Evolutionary conservation across 2,329 filamentous ascomycete species (phyloP).

Genomic region (Emmonsiellopsis sp.): DNA sequence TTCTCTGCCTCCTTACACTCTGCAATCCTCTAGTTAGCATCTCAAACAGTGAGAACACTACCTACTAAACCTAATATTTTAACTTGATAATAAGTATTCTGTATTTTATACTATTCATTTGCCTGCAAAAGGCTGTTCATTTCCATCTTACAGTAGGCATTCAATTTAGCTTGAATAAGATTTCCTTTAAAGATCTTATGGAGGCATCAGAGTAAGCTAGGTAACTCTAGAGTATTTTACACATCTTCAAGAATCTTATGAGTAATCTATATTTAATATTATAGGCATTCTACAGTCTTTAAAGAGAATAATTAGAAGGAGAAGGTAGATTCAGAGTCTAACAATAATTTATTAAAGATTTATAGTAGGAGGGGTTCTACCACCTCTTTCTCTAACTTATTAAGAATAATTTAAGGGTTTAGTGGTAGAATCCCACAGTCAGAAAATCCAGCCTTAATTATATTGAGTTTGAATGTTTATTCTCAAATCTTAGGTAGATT

Average conservation of each 20-base stretch:
- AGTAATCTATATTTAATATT: background rate
- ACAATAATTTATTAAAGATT: too few species aligned
- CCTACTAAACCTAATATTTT: background rate
- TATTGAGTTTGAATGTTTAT: too few species aligned
- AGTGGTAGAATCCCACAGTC: too few species aligned
- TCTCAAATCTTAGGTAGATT: too few species aligned
- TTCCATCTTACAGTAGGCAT: background rate
- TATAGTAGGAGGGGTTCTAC: too few species aligned
- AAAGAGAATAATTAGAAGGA: background rate
- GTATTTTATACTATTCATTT: background rate
- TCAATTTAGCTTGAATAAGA: background rate
- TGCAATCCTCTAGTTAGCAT: background rate
- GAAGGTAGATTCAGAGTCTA: background rate
- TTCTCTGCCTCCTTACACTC: too few species aligned
- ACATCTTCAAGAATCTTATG: background rate
- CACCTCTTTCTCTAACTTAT: too few species aligned
- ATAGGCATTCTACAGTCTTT: background rate
- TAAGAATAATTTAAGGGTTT: too few species aligned
- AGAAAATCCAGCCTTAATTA: too few species aligned
- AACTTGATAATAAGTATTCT: background rate
- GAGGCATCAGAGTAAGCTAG: background rate
- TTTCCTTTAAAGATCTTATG: background rate
- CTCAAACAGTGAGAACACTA: background rate
- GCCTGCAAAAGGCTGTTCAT: background rate
- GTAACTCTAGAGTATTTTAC: background rate